A percentile compares a stretch with the other conserved stretches of the same genome.
Conservation (phyloP, 2,329 filamentous ascomycete genomes). For the Seiridium cupressi region DNA sequence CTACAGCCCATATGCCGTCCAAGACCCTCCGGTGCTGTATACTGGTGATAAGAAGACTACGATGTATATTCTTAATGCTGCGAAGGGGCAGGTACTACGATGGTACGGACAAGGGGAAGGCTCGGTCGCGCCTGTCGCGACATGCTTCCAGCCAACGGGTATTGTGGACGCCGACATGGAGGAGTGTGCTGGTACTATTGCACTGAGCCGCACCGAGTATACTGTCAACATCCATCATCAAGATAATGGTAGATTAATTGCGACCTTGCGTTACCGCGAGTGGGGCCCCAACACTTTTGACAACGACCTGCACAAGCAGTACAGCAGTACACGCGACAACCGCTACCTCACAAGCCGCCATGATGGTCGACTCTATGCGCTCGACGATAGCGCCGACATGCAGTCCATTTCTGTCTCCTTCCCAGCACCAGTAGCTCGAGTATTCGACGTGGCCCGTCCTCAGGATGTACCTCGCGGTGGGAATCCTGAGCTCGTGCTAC, state of each 20-base stretch:
- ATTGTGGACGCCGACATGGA: constrained; percentile 62
- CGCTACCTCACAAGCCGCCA: constrained; percentile 86
- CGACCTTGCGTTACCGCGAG: constrained; percentile 88
- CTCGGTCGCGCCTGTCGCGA: constrained; percentile 67
- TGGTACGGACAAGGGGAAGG: constrained; percentile 76
- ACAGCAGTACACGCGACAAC: constrained; percentile 76
- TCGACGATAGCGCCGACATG: constrained; percentile 63
- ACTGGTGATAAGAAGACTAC: constrained; percentile 89
- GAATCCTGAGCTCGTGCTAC: constrained; percentile 75
- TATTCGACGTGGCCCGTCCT: constrained; percentile 84
- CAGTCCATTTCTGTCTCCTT: constrained; percentile 69
- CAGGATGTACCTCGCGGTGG: constrained; percentile 59
- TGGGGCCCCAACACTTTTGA: constrained; percentile 94
- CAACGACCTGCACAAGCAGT: constrained; percentile 81
- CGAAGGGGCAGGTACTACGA: constrained; percentile 77
- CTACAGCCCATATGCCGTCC: constrained; percentile 71
- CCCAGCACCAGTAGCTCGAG: constrained; percentile 75
- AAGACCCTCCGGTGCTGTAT: constrained; percentile 78
- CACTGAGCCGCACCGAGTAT: constrained; percentile 85
- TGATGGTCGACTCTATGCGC: constrained; percentile 80
- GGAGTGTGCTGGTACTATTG: constrained; percentile 81
- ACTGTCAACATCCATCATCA: constrained; percentile 79
- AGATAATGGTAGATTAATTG: constrained; percentile 72
- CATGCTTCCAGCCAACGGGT: constrained; percentile 69
- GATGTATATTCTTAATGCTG: constrained; percentile 84